phyloP scores from a whole-genome alignment of 371 early-diverging fungal genomes.

The Mucor indicus region DNA sequence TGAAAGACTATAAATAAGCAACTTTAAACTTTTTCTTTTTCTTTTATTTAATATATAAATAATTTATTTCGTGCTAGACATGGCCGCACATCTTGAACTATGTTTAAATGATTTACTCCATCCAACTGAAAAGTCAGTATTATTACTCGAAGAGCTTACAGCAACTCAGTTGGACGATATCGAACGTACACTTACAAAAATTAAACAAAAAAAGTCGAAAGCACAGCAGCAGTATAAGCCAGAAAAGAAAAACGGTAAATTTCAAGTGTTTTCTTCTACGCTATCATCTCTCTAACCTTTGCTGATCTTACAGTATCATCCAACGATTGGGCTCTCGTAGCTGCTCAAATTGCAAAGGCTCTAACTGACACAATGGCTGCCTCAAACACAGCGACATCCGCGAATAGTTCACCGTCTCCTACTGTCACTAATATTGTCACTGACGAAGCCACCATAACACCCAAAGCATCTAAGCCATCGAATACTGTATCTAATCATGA shows the following conservation, averaged over 20 bases:
- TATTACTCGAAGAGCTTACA: conserved; percentile 23
- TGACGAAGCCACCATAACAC: background rate
- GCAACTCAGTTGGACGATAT: conserved; percentile 26
- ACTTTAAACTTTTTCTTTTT: no score
- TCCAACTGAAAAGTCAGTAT: conserved; percentile 28
- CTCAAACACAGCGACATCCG: conserved; percentile 5
- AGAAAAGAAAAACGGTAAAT: background rate
- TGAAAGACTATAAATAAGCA: no score
- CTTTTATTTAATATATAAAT: no score
- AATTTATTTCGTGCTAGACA: no score
- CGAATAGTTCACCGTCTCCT: background rate
- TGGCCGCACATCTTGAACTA: conserved; percentile 21
- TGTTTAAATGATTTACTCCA: conserved; percentile 29
- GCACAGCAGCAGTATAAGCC: background rate
- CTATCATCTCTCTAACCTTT: background rate
- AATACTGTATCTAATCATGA: conserved; percentile 25
- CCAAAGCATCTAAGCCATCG: no score
- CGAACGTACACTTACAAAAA: conserved; percentile 21
- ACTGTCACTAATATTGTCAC: background rate
- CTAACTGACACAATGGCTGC: conserved; percentile 18
- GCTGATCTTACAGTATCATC: conserved; percentile 10
- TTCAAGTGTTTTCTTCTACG: background rate
- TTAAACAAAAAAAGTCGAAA: conserved; percentile 17
- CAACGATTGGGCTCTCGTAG: conserved; percentile 25
- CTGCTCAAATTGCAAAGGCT: conserved; percentile 27